A percentile compares a stretch with the other conserved stretches of the same genome.
Evolutionary conservation across 768 basidiomycete genomes (phyloP).

Genomic region (Leccinum uliginosum): DNA sequence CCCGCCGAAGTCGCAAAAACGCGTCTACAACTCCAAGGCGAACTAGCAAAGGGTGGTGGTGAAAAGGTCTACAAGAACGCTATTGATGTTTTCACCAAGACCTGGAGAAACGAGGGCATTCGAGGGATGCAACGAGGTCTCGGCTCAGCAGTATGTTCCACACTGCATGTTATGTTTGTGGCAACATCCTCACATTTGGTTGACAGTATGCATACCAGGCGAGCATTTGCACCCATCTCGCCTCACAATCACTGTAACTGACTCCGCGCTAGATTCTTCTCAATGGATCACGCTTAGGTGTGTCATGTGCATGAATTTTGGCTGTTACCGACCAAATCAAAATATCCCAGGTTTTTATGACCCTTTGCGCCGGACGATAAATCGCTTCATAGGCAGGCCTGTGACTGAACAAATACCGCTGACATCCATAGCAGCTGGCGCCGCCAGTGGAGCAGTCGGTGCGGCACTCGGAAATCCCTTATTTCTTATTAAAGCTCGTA

Average conservation of each 20-base stretch:
- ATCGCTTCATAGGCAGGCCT: conserved; percentile 60
- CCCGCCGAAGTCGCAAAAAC: conserved; percentile 83
- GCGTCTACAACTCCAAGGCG: conserved; percentile 92
- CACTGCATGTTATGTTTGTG: not conserved
- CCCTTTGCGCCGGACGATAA: conserved; percentile 72
- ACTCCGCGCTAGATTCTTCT: conserved; percentile 63
- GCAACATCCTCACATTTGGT: conserved; percentile 7
- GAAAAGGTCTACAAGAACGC: conserved; percentile 83
- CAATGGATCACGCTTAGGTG: conserved; percentile 88
- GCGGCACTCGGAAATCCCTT: conserved; percentile 83
- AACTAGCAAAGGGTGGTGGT: conserved; percentile 72
- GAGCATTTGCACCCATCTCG: conserved; percentile 22
- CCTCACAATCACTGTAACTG: not conserved
- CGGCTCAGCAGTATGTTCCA: conserved; percentile 67
- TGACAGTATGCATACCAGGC: conserved; percentile 88
- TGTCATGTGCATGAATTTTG: not conserved
- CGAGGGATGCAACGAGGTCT: conserved; percentile 92
- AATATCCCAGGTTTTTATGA: conserved; percentile 86
- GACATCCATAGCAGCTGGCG: conserved; percentile 84
- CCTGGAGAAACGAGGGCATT: conserved; percentile 85
- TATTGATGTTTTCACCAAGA: conserved; percentile 83
- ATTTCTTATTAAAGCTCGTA: conserved; percentile 95
- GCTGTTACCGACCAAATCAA: not conserved
- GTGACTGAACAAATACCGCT: conserved; percentile 63
- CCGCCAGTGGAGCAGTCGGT: conserved; percentile 85